Evolutionary conservation across 129 eudicot species (phyloP).

Genomic region (Saussurea involucrata): DNA sequence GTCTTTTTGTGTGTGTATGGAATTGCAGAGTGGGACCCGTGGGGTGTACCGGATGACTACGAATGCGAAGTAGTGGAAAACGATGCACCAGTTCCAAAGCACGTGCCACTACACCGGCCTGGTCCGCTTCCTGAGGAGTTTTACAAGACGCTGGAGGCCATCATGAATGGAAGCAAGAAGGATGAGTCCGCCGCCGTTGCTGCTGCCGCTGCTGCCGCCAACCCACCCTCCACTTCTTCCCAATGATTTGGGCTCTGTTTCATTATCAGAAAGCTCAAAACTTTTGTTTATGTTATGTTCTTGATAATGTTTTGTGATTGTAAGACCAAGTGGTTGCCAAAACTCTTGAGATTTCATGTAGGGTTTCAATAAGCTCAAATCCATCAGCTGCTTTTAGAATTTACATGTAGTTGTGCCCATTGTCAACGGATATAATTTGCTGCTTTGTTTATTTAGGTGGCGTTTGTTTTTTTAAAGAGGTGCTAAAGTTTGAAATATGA

Average conservation of each 20-base stretch:
- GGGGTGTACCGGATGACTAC: constrained; percentile 95
- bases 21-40: constrained; percentile 78
- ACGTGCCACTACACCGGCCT: constrained; percentile 92
- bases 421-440: background rate
- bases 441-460: background rate
- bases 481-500: no score
- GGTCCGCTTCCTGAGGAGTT: constrained; percentile 94
- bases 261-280: constrained; percentile 13
- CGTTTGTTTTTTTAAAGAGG: no score
- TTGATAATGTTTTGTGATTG: constrained; percentile 8
- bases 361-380: constrained; percentile 21
- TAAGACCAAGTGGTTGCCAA: constrained; percentile 12
- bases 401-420: background rate
- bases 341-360: background rate
- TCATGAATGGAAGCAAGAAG: constrained; percentile 47
- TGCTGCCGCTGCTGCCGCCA: constrained; percentile 15
- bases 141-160: constrained; percentile 73
- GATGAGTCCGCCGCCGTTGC: constrained; percentile 49
- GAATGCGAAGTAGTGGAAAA: constrained; percentile 91
- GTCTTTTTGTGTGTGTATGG: background rate
- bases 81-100: constrained; percentile 94
- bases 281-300: constrained; percentile 12
- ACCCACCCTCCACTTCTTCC: background rate
- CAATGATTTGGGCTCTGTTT: background rate
- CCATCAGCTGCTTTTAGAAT: background rate